Evolutionary conservation across 441 rosid species (phyloP).

Genomic region (Populus hybrid): DNA sequence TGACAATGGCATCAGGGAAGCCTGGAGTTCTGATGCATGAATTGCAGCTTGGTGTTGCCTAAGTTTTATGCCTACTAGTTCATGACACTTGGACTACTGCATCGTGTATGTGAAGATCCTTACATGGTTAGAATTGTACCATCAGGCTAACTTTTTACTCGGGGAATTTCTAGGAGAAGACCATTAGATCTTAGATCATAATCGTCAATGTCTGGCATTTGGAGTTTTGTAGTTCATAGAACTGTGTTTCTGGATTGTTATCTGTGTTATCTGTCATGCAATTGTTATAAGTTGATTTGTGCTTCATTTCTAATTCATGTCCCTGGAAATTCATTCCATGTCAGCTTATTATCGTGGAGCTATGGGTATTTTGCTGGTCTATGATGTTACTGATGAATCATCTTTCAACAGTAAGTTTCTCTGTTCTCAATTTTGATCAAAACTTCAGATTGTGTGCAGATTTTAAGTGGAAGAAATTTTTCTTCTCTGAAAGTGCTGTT

Average conservation of each 20-base stretch:
- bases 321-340: conserved; percentile 12
- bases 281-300: not conserved
- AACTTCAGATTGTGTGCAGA: conserved; percentile 2
- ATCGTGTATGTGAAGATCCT: not conserved
- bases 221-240: not conserved
- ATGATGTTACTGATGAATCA: conserved; percentile 93
- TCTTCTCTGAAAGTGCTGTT: not conserved
- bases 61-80: not conserved
- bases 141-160: not conserved
- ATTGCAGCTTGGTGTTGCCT: not conserved
- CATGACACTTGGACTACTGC: not conserved
- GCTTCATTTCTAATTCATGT: not conserved
- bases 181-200: not conserved
- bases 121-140: not conserved
- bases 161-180: conserved; percentile 1
- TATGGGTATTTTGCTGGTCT: conserved; percentile 94
- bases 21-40: not conserved
- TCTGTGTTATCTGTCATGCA: not conserved
- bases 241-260: not conserved
- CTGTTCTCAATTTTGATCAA: conserved; percentile 19
- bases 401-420: conserved; percentile 83
- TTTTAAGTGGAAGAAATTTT: not conserved
- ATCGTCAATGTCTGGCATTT: not conserved
- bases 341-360: conserved; percentile 96
- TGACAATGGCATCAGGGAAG: not conserved